Percentiles rank a stretch among this genome's conserved stretches.
Conservation (phyloP, 2,329 filamentous ascomycete species). For the Macrophomina tecta region DNA sequence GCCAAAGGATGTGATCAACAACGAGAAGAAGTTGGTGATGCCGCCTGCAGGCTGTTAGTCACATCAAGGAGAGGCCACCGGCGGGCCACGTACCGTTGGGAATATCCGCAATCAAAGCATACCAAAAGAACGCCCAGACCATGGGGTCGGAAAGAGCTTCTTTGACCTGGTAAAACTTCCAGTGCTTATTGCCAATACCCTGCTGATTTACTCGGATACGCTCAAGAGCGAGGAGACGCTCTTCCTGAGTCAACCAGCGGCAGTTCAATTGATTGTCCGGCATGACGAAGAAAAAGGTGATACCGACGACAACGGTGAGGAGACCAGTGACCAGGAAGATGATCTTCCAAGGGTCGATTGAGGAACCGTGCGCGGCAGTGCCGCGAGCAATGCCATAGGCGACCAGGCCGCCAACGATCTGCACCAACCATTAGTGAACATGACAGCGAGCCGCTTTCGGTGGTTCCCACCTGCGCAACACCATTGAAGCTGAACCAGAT, state of each 20-base stretch:
- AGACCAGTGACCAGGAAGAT: constrained; percentile 55
- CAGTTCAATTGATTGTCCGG: constrained; percentile 68
- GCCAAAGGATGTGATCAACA: constrained; percentile 68
- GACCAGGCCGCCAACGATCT: constrained; percentile 67
- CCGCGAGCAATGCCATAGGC: constrained; percentile 69
- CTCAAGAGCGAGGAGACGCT: constrained; percentile 70
- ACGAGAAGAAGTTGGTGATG: constrained; percentile 66
- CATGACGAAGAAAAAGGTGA: constrained; percentile 53
- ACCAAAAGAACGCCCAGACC: constrained; percentile 65
- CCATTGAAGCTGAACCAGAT: constrained; percentile 76
- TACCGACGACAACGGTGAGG: constrained; percentile 48
- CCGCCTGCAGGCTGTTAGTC: constrained; percentile 44
- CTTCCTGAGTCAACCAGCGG: constrained; percentile 67
- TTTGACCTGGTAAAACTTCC: constrained; percentile 67
- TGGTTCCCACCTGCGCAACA: constrained; percentile 52
- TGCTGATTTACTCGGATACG: constrained; percentile 74
- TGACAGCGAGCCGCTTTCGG: no score
- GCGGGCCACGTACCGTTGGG: constrained; percentile 54
- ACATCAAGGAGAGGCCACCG: neutral
- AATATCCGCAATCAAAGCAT: constrained; percentile 62
- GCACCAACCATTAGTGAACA: neutral
- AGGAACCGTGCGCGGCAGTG: constrained; percentile 59
- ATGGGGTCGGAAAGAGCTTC: constrained; percentile 61
- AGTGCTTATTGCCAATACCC: constrained; percentile 70
- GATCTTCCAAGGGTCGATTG: constrained; percentile 70